Base-by-base conservation (phyloP, 805 yeast species). In the Ogataea degrootiae region DNA sequence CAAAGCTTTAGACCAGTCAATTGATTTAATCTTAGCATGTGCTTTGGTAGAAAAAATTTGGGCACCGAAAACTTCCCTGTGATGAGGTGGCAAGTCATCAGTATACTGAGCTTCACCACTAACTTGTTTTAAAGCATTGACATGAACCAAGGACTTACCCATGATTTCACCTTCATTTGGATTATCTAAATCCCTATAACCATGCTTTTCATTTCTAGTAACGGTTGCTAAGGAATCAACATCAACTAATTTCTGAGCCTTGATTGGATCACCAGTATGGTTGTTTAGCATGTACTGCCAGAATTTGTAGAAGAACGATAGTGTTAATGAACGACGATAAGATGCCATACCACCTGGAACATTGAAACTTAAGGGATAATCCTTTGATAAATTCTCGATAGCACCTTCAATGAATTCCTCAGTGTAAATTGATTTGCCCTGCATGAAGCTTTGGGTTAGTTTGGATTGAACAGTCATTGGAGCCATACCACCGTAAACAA, bases 311-410 rank as follows among this genome's bases (percentile, higher is more conserved):
- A 74, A 74, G 56, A 74, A 74, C 9, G 77, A 72, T 43, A 73
- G 48, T 11, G 75, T 67, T 39, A 74, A 60, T n/a, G 77, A 66
- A 36, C 72, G 58, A 43, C 79, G 59, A 51, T 69, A 74, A 2
- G 71, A 60, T 0, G 78, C 76, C 76, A 72, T 73, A 14, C 77
- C 79, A 47, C 79, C 79, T 4, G 78, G 78, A 39, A 74, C 79
- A 16, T 64, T 64, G 53, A 55, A 74, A 2, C 72, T 65, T 39
- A 74, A 58, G 15, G 67, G 59, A 50, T 62, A 72, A 49, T 74
- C 79, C 29, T 55, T 45, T 15, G 54, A 46, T 31, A 71, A 60
- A 6, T 43, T 33, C 29, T 62, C 61, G 23, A 61, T 51, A 2
- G 64, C 66, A 7, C 49, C 51, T 43, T 71, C 75, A 14, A 69